These are phyloP conservation scores for Chenopodium quinoa DNA, from an alignment of 148 eudicot genomes.

Conservation along the genomic window DNA sequence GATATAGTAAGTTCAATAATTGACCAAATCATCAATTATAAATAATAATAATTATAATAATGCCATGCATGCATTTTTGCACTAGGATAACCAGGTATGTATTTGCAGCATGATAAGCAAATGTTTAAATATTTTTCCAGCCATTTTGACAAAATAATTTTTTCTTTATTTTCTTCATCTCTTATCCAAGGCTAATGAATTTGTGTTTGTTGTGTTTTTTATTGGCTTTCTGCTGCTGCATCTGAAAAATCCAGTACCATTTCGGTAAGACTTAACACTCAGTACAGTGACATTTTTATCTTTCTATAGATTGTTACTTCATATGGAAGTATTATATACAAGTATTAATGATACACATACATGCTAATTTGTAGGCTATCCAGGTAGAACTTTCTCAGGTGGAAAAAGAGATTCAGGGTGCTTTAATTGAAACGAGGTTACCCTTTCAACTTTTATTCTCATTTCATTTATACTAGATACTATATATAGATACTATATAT, in stretches of 20 bases:
- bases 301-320: no score
- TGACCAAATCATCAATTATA: no score
- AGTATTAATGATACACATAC: not conserved
- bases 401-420: slow-evolving; percentile 9
- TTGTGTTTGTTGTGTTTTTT: slow-evolving; percentile 10
- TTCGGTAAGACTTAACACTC: slow-evolving; percentile 16
- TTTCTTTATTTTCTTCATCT: not conserved
- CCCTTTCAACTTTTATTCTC: not conserved
- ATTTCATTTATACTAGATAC: not conserved
- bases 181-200: slow-evolving; percentile 5
- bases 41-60: no score
- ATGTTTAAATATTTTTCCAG: not conserved
- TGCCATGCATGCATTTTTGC: no score
- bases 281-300: not conserved
- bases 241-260: slow-evolving; percentile 9
- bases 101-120: not conserved
- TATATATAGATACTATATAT: not conserved
- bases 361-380: slow-evolving; percentile 11
- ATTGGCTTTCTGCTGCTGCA: not conserved
- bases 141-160: not conserved
- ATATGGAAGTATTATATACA: not conserved
- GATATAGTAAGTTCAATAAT: not conserved
- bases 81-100: not conserved
- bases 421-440: slow-evolving; percentile 14
- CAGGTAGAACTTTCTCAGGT: slow-evolving; percentile 14